Evolutionary conservation across 495 filamentous ascomycete species (phyloP).

Genomic region (Letharia lupina): DNA sequence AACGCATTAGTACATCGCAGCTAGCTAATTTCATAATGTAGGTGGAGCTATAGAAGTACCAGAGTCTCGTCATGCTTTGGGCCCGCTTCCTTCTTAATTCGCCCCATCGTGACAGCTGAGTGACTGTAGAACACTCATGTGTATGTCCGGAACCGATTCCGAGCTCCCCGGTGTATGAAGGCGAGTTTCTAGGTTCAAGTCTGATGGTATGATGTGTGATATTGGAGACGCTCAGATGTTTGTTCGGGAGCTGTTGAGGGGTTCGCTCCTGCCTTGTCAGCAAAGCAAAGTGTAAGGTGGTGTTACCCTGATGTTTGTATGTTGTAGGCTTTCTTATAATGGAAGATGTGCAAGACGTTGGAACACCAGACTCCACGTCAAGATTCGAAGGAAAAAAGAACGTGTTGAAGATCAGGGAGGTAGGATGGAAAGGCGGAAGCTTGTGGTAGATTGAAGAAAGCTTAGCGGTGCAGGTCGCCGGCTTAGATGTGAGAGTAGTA

Average conservation of each 20-base stretch:
- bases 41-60: slow-evolving; percentile 47
- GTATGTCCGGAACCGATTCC: slow-evolving; percentile 17
- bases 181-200: background rate
- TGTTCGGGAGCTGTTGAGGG: background rate
- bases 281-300: background rate
- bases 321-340: too few relatives aligned
- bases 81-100: slow-evolving; percentile 91
- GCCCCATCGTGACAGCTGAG: slow-evolving; percentile 61
- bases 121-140: slow-evolving; percentile 40
- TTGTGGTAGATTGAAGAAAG: slow-evolving; percentile 16
- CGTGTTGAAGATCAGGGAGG: slow-evolving; percentile 22
- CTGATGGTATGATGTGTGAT: background rate
- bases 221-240: background rate
- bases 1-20: background rate
- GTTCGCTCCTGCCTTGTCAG: slow-evolving; percentile 10
- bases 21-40: slow-evolving; percentile 15
- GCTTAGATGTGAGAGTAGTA: slow-evolving; percentile 3
- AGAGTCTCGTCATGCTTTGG: slow-evolving; percentile 88
- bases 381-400: background rate
- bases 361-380: background rate
- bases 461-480: slow-evolving; percentile 46
- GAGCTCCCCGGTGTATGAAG: background rate
- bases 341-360: background rate
- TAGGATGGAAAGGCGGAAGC: slow-evolving; percentile 24
- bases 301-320: slow-evolving; percentile 1